These are phyloP conservation scores for Inonotus hispidus DNA, from an alignment of 1,284 basidiomycete genomes.

Conservation along the genomic window DNA sequence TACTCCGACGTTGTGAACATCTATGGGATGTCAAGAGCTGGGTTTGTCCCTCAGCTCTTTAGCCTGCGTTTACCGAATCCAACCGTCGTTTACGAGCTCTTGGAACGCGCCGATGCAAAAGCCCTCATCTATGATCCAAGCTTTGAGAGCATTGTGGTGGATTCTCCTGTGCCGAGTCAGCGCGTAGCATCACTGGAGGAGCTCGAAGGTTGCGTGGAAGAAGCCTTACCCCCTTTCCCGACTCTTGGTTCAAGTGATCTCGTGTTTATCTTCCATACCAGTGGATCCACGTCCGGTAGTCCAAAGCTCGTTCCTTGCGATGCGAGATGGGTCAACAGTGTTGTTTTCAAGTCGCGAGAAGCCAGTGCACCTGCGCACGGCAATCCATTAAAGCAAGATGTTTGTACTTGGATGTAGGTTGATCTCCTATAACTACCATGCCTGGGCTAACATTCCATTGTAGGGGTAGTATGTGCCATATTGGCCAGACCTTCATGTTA, in stretches of 20 bases:
- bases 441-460: conserved; percentile 26
- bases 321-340: conserved; percentile 53
- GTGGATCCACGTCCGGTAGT: conserved; percentile 67
- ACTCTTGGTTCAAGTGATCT: conserved; percentile 35
- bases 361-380: conserved; percentile 39
- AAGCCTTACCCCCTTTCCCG: conserved; percentile 41
- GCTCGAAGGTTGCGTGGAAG: conserved; percentile 30
- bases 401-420: conserved; percentile 61
- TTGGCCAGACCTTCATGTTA: conserved; percentile 62
- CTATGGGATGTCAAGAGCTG: conserved; percentile 65
- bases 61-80: conserved; percentile 66
- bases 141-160: conserved; percentile 33
- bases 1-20: conserved; percentile 65
- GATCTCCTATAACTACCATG: conserved; percentile 14
- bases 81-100: conserved; percentile 56
- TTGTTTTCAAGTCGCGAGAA: conserved; percentile 49
- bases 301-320: conserved; percentile 68
- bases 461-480: conserved; percentile 71
- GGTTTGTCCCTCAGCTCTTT: conserved; percentile 68
- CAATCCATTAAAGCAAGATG: conserved; percentile 50
- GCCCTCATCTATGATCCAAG: conserved; percentile 56
- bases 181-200: conserved; percentile 37
- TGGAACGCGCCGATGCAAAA: conserved; percentile 48
- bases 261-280: conserved; percentile 68
- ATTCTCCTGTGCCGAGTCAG: conserved; percentile 44